phyloP scores from a whole-genome alignment of 129 eudicot species.

The Saposhnikovia divaricata region DNA sequence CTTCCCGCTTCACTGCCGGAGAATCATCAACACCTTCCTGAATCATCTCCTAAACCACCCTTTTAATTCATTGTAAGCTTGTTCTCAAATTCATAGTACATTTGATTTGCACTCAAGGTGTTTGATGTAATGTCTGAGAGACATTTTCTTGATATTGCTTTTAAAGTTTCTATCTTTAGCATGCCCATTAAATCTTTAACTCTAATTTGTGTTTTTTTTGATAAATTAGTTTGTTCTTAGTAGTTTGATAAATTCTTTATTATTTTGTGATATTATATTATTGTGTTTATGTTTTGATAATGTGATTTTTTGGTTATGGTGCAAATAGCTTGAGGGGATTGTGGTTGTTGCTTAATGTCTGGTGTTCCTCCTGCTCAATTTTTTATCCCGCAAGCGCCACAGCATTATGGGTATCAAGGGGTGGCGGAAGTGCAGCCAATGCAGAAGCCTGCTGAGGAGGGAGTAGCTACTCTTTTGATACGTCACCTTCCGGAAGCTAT shows the following conservation, averaged over 20 bases:
- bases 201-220: neutral
- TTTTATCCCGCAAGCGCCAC: constrained; percentile 18
- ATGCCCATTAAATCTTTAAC: neutral
- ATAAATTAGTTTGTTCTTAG: neutral
- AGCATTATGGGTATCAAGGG: constrained; percentile 23
- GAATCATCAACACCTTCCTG: neutral
- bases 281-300: neutral
- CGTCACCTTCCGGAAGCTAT: constrained; percentile 85
- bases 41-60: neutral
- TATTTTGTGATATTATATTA: neutral
- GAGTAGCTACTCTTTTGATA: constrained; percentile 48
- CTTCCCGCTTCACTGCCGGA: neutral
- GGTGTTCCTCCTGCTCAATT: constrained; percentile 33
- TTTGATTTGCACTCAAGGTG: neutral
- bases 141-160: neutral
- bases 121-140: neutral
- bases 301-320: neutral
- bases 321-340: neutral
- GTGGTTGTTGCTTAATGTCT: constrained; percentile 31
- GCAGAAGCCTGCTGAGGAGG: constrained; percentile 20
- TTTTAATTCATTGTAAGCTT: neutral
- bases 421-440: constrained; percentile 16
- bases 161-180: neutral
- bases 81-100: neutral
- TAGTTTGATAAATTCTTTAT: neutral